Evolutionary conservation across 257 asterid species (phyloP), one percentile per base, ranked within the genome.

Genomic region (Solanum dulcamara): DNA sequence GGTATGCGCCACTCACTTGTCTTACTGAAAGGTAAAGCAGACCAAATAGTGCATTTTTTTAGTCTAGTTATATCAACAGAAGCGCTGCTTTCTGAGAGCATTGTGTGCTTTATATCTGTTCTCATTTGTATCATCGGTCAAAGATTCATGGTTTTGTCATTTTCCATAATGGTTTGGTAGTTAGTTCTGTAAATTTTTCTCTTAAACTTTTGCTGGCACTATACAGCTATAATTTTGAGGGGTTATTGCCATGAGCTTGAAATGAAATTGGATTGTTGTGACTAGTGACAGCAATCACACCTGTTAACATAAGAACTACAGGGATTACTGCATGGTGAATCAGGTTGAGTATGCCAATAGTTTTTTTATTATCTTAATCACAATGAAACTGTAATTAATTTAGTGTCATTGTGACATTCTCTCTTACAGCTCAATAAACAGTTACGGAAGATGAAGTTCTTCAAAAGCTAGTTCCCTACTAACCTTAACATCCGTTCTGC

Each of bases 1-100:
- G 99, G 99, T 18, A 92, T 93, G 98, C 98, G 99, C 28, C 99
- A 97, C 88, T 89, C 98, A 1, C 88, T 97, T 33, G 94, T 91
- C 86, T 90, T 93, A 85, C 88, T 94, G 67, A 83, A 92, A 93
- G 99, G 99, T 96, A 91, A 81, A 44, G 30, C 48, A 40, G 53
- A 80, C 84, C 10, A 57, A 57, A 14, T 33, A 81, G 51, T 44
- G 67, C 55, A 70, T 32, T 72, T 13, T 18, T 44, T 59, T 10
- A 38, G 10, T 66, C 86, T 60, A 28, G 64, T 84, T 30, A 38
- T 77, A 48, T 48, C 2, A 44, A 77, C 83, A 48, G 3, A 17
- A 10, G 2, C 15, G 42, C 18, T 28, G 28, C 62, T 77, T 48
- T 77, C 18, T 17, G 10, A 79, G 64, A 48, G 28, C 0, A 3